Conservation (phyloP, 352 stramenopile genomes). For the Peronosclerospora sorghi region DNA sequence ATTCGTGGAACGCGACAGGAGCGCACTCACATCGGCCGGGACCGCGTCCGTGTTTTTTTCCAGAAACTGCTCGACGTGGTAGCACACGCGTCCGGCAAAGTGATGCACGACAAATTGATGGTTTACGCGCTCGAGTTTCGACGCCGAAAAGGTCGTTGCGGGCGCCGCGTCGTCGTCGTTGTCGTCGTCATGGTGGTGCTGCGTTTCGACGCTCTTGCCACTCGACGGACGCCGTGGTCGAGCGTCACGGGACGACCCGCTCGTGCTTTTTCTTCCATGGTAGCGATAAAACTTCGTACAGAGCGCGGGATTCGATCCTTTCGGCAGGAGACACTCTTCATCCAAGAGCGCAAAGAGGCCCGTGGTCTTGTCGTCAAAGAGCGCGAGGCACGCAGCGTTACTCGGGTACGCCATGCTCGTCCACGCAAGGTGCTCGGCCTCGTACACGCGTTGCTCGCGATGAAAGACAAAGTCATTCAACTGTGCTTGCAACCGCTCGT, state of each 20-base stretch:
- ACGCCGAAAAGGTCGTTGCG: constrained; percentile 40
- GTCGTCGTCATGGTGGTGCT: too few species aligned
- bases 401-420: constrained; percentile 66
- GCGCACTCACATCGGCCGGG: constrained; percentile 41
- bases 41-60: constrained; percentile 83
- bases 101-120: constrained; percentile 75
- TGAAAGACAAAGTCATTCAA: constrained; percentile 87
- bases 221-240: too few species aligned
- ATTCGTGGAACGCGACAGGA: constrained; percentile 51
- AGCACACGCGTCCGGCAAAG: constrained; percentile 70
- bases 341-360: constrained; percentile 76
- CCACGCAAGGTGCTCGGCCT: constrained; percentile 83
- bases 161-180: too few species aligned
- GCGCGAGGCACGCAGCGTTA: constrained; percentile 63
- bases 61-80: constrained; percentile 70
- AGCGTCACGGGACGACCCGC: too few species aligned
- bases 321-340: constrained; percentile 76
- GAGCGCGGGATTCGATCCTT: constrained; percentile 69
- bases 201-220: too few species aligned
- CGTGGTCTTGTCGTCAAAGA: constrained; percentile 76
- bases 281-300: constrained; percentile 78
- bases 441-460: constrained; percentile 41
- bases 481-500: constrained; percentile 74
- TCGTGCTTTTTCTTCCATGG: constrained; percentile 24
- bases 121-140: constrained; percentile 77